phyloP scores from a whole-genome alignment of 2,329 filamentous ascomycete genomes.

The Rhexocercosporidium sp. region DNA sequence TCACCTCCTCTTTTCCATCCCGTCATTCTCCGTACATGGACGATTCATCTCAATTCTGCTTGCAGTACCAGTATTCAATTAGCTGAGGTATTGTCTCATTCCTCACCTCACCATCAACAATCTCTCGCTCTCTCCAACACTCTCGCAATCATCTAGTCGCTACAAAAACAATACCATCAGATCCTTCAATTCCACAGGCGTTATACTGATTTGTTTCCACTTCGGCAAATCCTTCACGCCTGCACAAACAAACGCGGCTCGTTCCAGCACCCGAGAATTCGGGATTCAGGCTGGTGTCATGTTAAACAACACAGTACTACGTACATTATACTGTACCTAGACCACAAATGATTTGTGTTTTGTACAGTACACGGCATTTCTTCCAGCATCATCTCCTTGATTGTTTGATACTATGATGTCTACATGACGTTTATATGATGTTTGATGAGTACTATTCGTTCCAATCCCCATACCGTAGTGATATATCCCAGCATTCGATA shows the following conservation, averaged over 20 bases:
- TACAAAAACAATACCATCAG: background rate
- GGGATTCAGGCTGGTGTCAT: slow-evolving; percentile 6
- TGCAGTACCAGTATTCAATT: too few species aligned
- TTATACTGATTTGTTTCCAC: background rate
- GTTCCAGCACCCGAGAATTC: background rate
- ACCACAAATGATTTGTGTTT: too few species aligned
- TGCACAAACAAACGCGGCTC: background rate
- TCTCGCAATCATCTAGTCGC: background rate
- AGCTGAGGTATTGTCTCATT: background rate
- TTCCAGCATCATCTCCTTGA: background rate
- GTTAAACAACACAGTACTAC: background rate
- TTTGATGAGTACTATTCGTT: too few species aligned
- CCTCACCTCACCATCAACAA: background rate
- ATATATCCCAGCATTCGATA: background rate
- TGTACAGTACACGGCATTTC: background rate
- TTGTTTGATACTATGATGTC: background rate
- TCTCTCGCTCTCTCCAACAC: too few species aligned
- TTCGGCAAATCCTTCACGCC: background rate
- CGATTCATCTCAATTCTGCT: background rate
- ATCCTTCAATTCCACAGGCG: too few species aligned
- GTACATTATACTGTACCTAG: too few species aligned
- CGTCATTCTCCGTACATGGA: background rate
- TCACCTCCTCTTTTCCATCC: background rate
- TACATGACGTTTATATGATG: background rate
- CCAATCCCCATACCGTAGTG: background rate